Conservation (phyloP, 179 eudicot genomes). For the Monotropa hypopitys region DNA sequence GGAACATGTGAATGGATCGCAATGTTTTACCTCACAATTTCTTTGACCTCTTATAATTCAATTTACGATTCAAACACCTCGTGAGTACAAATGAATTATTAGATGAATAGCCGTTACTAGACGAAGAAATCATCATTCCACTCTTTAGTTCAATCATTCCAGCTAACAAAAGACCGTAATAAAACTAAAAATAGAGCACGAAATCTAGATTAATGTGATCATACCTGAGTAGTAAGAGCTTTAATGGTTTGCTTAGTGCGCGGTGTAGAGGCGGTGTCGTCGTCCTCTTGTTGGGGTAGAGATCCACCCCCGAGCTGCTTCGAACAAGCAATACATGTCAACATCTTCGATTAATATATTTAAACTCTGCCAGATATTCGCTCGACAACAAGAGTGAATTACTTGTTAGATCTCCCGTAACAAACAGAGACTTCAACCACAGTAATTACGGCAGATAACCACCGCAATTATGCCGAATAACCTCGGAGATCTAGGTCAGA, state of each 20-base stretch:
- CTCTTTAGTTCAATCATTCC: background rate
- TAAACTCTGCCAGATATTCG: background rate
- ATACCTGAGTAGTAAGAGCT: constrained; percentile 61
- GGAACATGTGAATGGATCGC: background rate
- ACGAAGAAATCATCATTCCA: background rate
- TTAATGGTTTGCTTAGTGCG: constrained; percentile 66
- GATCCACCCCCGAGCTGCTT: constrained; percentile 72
- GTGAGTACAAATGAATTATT: background rate
- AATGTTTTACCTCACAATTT: background rate
- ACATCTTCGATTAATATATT: constrained; percentile 26
- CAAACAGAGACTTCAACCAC: too few relatives aligned
- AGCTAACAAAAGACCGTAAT: background rate
- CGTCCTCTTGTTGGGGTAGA: constrained; percentile 29
- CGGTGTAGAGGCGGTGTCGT: constrained; percentile 35
- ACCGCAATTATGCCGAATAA: background rate
- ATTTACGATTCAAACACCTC: background rate
- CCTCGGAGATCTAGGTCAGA: background rate
- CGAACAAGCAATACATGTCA: constrained; percentile 85
- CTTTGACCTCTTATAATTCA: background rate
- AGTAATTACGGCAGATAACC: background rate
- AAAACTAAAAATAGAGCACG: background rate
- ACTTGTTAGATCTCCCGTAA: constrained; percentile 1
- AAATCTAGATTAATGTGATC: background rate
- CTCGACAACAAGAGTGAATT: background rate
- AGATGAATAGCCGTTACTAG: background rate